These are phyloP conservation scores for Claviceps citrina DNA, from an alignment of 2,329 filamentous ascomycete genomes.

Conservation along the genomic window DNA sequence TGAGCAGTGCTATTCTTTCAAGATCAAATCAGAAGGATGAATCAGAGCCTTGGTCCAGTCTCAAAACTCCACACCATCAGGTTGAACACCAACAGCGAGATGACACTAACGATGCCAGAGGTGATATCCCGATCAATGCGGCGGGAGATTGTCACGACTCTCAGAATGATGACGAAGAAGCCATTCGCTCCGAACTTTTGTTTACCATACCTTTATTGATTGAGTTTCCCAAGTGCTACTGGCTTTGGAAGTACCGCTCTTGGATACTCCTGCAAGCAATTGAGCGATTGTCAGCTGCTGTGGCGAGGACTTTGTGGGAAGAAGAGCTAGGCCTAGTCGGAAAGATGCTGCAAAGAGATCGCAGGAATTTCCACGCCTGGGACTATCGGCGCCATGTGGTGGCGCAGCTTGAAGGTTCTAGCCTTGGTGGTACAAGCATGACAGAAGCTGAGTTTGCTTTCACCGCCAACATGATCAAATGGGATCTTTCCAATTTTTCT, in stretches of 20 bases:
- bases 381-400: conserved; percentile 73
- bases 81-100: background rate
- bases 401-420: conserved; percentile 49
- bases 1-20: conserved; percentile 28
- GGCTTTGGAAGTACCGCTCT: conserved; percentile 93
- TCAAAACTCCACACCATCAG: background rate
- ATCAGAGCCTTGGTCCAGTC: background rate
- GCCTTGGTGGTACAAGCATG: conserved; percentile 43
- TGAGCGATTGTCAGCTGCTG: conserved; percentile 37
- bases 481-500: conserved; percentile 88
- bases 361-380: conserved; percentile 94
- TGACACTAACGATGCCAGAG: background rate
- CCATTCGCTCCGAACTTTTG: conserved; percentile 57
- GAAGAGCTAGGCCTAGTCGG: conserved; percentile 67
- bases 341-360: conserved; percentile 79
- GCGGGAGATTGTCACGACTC: background rate
- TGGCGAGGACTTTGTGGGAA: conserved; percentile 58
- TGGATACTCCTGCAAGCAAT: conserved; percentile 70
- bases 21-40: background rate
- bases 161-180: conserved; percentile 1
- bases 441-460: conserved; percentile 73
- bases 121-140: background rate
- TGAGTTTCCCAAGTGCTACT: conserved; percentile 91
- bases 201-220: conserved; percentile 76
- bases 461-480: conserved; percentile 72